These are phyloP conservation scores for Typha latifolia DNA, from an alignment of 176 grass and related monocot genomes.

Conservation along the genomic window DNA sequence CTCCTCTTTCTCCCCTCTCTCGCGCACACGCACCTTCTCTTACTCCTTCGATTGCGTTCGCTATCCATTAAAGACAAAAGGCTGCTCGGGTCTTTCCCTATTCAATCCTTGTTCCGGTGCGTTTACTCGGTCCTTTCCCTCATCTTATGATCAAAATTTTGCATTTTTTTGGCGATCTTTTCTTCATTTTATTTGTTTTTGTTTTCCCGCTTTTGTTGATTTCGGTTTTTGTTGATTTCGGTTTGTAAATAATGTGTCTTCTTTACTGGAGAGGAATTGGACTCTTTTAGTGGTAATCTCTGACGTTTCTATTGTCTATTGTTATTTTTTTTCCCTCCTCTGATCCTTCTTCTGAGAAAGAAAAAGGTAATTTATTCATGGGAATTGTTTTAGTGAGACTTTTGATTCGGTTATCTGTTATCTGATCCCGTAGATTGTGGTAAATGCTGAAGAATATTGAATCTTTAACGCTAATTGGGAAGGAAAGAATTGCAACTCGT, in stretches of 20 bases:
- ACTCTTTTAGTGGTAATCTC: not conserved
- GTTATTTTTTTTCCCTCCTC: not conserved
- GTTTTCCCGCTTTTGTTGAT: no score
- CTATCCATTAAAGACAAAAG: not conserved
- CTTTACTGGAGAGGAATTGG: not conserved
- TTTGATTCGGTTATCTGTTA: no score
- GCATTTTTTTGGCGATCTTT: not conserved
- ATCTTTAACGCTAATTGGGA: no score
- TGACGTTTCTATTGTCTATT: not conserved
- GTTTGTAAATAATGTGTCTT: not conserved
- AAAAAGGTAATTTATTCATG: no score
- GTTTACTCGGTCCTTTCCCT: not conserved
- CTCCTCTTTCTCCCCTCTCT: no score
- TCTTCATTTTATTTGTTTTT: not conserved
- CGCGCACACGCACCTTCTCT: not conserved
- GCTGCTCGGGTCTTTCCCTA: no score
- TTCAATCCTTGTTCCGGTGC: not conserved
- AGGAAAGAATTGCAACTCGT: not conserved
- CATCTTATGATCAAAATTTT: not conserved
- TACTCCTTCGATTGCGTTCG: not conserved
- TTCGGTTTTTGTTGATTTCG: not conserved
- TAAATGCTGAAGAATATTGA: no score
- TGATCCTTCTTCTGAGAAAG: not conserved
- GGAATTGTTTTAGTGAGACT: no score
- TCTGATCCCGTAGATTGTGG: no score